A percentile compares a stretch with the other conserved stretches of the same genome.
phyloP scores from a whole-genome alignment of 352 stramenopile species.

The Phytopythium helicoides region DNA sequence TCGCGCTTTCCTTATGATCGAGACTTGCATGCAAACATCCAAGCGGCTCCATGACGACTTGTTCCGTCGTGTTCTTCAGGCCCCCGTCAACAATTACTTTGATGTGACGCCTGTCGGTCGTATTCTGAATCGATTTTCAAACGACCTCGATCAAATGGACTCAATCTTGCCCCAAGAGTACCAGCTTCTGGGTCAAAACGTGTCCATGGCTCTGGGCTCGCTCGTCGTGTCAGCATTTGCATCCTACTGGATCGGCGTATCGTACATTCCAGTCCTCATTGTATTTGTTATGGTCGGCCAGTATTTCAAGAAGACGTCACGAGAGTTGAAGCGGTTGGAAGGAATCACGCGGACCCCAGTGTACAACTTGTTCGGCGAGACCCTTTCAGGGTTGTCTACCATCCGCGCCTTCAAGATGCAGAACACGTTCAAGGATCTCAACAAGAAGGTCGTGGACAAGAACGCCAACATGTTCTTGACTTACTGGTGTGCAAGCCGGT shows the following conservation, averaged over 20 bases:
- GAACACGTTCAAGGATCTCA: slow-evolving; percentile 22
- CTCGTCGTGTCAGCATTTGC: slow-evolving; percentile 37
- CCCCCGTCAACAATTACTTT: slow-evolving; percentile 63
- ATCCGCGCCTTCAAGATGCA: slow-evolving; percentile 85
- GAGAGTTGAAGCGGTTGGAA: slow-evolving; percentile 94
- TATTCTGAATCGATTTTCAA: slow-evolving; percentile 67
- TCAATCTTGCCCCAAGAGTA: slow-evolving; percentile 32
- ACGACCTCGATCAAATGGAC: slow-evolving; percentile 60
- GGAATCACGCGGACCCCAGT: slow-evolving; percentile 86
- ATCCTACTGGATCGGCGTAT: slow-evolving; percentile 35
- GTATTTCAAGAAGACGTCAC: slow-evolving; percentile 82
- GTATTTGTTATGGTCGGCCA: slow-evolving; percentile 55
- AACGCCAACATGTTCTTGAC: slow-evolving; percentile 44
- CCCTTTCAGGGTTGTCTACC: slow-evolving; percentile 88
- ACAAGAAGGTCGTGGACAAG: slow-evolving; percentile 33
- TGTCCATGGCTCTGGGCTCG: slow-evolving; percentile 23
- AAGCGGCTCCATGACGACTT: slow-evolving; percentile 46
- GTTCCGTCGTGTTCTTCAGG: slow-evolving; percentile 39
- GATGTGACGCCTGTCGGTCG: slow-evolving; percentile 62
- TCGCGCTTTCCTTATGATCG: slow-evolving; percentile 34
- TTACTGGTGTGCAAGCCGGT: slow-evolving; percentile 60
- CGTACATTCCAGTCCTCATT: slow-evolving; percentile 54
- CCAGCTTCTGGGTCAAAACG: slow-evolving; percentile 33
- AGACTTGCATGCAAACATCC: slow-evolving; percentile 30
- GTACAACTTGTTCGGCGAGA: slow-evolving; percentile 92